Evolutionary conservation across 2,329 filamentous ascomycete genomes (phyloP).

Genomic region (Kalmusia sp.): DNA sequence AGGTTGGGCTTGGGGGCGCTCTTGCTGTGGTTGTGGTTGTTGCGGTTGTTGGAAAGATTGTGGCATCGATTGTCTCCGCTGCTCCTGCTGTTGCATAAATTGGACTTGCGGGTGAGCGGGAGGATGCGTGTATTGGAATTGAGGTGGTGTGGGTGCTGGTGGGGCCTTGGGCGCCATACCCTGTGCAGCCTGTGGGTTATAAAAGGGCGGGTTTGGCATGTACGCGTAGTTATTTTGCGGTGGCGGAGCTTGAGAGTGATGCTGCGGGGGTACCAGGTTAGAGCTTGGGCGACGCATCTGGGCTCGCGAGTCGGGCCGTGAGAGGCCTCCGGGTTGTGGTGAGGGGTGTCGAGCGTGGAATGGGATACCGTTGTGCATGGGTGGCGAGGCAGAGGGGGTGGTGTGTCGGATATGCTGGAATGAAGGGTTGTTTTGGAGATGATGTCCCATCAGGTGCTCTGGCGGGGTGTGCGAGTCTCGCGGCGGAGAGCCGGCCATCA

Average conservation of each 20-base stretch:
- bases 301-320: conserved; percentile 80
- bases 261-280: conserved; percentile 71
- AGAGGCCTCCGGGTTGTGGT: conserved; percentile 78
- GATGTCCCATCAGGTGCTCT: conserved; percentile 62
- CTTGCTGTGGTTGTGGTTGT: conserved; percentile 64
- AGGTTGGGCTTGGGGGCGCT: conserved; percentile 47
- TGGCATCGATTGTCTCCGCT: conserved; percentile 74
- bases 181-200: conserved; percentile 69
- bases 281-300: conserved; percentile 78
- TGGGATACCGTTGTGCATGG: conserved; percentile 75
- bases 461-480: conserved; percentile 71
- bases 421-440: conserved; percentile 60
- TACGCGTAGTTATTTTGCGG: conserved; percentile 77
- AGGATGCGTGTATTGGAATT: conserved; percentile 54
- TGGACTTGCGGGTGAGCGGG: conserved; percentile 61
- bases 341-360: conserved; percentile 79
- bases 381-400: conserved; percentile 86
- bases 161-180: conserved; percentile 54
- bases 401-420: conserved; percentile 84
- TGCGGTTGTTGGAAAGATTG: conserved; percentile 70
- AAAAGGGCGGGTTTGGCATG: conserved; percentile 85
- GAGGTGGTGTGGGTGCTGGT: conserved; percentile 48
- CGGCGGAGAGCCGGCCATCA: conserved; percentile 70
- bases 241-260: conserved; percentile 68
- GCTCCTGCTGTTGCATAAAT: conserved; percentile 78